Evolutionary conservation across 78 protist genomes (phyloP).

Genomic region (Corallochytrium limacisporum): DNA sequence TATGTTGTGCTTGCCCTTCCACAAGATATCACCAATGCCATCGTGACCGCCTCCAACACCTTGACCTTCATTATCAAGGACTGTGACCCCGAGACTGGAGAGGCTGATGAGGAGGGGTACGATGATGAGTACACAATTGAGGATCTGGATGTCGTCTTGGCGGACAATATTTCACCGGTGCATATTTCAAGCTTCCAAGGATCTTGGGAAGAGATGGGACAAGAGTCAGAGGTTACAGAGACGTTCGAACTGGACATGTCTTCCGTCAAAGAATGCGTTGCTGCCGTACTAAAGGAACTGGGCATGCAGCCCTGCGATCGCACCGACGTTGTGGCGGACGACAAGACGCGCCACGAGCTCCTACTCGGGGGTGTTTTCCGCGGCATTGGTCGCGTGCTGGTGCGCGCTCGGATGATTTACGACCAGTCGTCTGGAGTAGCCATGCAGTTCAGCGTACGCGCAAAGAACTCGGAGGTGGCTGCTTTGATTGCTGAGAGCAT

Average conservation of each 20-base stretch:
- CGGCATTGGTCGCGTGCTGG: slow-evolving; percentile 8
- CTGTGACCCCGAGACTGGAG: slow-evolving; percentile 56
- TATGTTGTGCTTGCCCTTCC: slow-evolving; percentile 12
- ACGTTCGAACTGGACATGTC: slow-evolving; percentile 46
- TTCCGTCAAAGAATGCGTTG: slow-evolving; percentile 47
- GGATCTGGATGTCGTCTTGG: slow-evolving; percentile 26
- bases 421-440: slow-evolving; percentile 10
- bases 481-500: no score
- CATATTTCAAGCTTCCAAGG: slow-evolving; percentile 35
- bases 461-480: neutral
- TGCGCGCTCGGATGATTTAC: slow-evolving; percentile 20
- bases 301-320: slow-evolving; percentile 65
- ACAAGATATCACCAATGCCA: slow-evolving; percentile 2
- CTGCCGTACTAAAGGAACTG: slow-evolving; percentile 31
- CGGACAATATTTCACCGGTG: slow-evolving; percentile 40
- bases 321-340: slow-evolving; percentile 23
- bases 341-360: no score
- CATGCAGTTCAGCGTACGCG: slow-evolving; percentile 15
- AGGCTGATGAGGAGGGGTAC: slow-evolving; percentile 43
- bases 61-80: slow-evolving; percentile 52
- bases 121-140: slow-evolving; percentile 59
- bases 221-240: slow-evolving; percentile 39
- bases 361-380: slow-evolving; percentile 35
- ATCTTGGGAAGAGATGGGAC: slow-evolving; percentile 46
- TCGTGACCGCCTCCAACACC: slow-evolving; percentile 20